These are phyloP conservation scores for Podaxis sp. DNA, from an alignment of 768 basidiomycete genomes.

Conservation along the genomic window DNA sequence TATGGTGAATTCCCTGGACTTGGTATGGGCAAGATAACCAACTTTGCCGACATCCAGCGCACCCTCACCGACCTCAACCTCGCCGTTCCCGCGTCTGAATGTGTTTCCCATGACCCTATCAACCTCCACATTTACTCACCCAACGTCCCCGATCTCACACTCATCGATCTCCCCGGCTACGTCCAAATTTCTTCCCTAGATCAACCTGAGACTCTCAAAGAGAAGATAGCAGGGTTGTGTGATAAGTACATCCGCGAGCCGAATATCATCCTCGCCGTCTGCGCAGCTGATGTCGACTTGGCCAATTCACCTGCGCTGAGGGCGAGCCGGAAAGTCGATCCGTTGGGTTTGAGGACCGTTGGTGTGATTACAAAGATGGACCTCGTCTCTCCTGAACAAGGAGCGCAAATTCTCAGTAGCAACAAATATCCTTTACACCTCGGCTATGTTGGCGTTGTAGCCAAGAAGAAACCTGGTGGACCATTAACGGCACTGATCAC, in stretches of 20 bases:
- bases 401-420: slow-evolving; percentile 77
- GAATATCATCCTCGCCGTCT: slow-evolving; percentile 96
- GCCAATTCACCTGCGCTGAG: slow-evolving; percentile 96
- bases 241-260: slow-evolving; percentile 99
- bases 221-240: slow-evolving; percentile 86
- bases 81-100: slow-evolving; percentile 83
- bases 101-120: slow-evolving; percentile 93
- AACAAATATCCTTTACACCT: slow-evolving; percentile 97
- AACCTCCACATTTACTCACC: slow-evolving; percentile 97
- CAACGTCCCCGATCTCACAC: slow-evolving; percentile 92
- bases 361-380: slow-evolving; percentile 99
- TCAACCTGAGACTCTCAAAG: slow-evolving; percentile 92
- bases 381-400: slow-evolving; percentile 85
- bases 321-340: slow-evolving; percentile 92
- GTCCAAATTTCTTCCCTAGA: slow-evolving; percentile 93
- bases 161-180: slow-evolving; percentile 97
- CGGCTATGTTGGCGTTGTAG: slow-evolving; percentile 95
- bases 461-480: slow-evolving; percentile 64
- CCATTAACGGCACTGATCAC: slow-evolving; percentile 53
- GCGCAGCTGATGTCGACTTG: slow-evolving; percentile 97
- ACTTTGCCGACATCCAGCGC: slow-evolving; percentile 88
- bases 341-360: slow-evolving; percentile 91
- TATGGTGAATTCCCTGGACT: slow-evolving; percentile 95
- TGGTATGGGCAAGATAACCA: slow-evolving; percentile 84
- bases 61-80: slow-evolving; percentile 94